Evolutionary conservation across 352 stramenopile species (phyloP).

Genomic region (Phytophthora podocarpi): DNA sequence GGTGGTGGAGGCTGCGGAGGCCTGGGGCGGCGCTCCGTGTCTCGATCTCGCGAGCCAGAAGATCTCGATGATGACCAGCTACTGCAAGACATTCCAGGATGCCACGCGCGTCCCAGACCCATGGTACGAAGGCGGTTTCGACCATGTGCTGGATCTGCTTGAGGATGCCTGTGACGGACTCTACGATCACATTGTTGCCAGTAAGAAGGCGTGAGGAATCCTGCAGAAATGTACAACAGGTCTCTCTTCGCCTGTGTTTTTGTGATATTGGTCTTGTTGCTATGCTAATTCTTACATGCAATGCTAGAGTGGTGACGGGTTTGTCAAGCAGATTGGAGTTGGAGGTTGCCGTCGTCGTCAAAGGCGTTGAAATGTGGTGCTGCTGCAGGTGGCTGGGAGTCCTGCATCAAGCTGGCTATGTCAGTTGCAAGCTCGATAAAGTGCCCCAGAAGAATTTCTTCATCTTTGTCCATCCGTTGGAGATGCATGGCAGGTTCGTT

Average conservation of each 20-base stretch:
- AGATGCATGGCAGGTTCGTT: slow-evolving; percentile 18
- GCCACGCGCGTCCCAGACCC: slow-evolving; percentile 75
- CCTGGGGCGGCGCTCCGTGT: slow-evolving; percentile 76
- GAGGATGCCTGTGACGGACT: slow-evolving; percentile 87
- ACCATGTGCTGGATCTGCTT: slow-evolving; percentile 88
- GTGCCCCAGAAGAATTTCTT: slow-evolving; percentile 1
- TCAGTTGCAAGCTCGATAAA: slow-evolving; percentile 10
- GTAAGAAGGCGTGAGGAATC: slow-evolving; percentile 8
- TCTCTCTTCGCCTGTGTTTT: slow-evolving; percentile 5
- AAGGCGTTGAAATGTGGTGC: slow-evolving; percentile 36
- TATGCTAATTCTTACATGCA: slow-evolving; percentile 6
- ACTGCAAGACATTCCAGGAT: slow-evolving; percentile 73
- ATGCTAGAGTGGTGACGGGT: background rate
- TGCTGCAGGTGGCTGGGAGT: slow-evolving; percentile 7
- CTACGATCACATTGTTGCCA: slow-evolving; percentile 55
- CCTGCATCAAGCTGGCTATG: background rate
- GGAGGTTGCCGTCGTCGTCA: slow-evolving; percentile 33
- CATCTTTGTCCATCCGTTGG: slow-evolving; percentile 12
- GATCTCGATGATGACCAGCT: slow-evolving; percentile 85
- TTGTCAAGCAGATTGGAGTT: slow-evolving; percentile 19
- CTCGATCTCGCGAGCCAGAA: slow-evolving; percentile 59
- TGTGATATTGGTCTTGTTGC: too few relatives aligned
- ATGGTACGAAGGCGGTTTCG: slow-evolving; percentile 91
- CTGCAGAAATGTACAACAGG: slow-evolving; percentile 6
- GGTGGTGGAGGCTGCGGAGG: slow-evolving; percentile 79